Base-by-base conservation (phyloP, 441 rosid species). In the Mallotus japonicus region DNA sequence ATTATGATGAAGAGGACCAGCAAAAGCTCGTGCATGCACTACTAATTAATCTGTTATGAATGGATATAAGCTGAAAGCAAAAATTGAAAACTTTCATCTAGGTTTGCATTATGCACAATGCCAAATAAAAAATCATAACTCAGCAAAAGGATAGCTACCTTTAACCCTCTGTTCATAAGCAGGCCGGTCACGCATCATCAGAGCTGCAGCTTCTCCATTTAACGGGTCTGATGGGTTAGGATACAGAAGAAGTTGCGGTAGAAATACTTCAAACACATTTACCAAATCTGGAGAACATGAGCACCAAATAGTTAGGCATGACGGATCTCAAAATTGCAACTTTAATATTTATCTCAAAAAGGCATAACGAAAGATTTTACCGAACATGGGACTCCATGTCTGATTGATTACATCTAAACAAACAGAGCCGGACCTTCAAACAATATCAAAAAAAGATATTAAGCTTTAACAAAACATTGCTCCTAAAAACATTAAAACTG, bases 321-420 rank as follows among this genome's bases (percentile, higher is more conserved):
- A 72, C 8, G 34, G 65, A 56, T 20, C 55, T 44, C 62, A 49
- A 65, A 22, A 19, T 56, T 56, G 60, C 58, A 47, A 40, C 51
- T 61, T 67, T 76, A 62, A 4, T 19, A 13, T 15, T 11, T 11
- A n/a, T 51, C n/a, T 54, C 6, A 20, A 65, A 70, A 55, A 64
- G 55, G 53, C 17, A 19, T 0, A 11, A 24, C 2, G n/a, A 28
- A 70, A 55, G 50, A 64, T 34, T 65, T 79, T 90, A 95, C 99
- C 98, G 34, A 89, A 95, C 98, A 91, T 93, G 65, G 99, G 99
- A 82, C 97, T 91, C 99, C 99, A 95, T 11, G 93, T 95, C 70
- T 95, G 92, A 75, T 93, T 95, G 75, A 93, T 90, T 72, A 93
- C 99, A 82, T 95, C 97, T 85, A 95, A 84, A 82, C 99, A 95